A percentile compares a stretch with the other conserved stretches of the same genome.
These are phyloP conservation scores for Paratrypanosoma confusum DNA, from an alignment of 208 protist genomes.

Conservation along the genomic window DNA sequence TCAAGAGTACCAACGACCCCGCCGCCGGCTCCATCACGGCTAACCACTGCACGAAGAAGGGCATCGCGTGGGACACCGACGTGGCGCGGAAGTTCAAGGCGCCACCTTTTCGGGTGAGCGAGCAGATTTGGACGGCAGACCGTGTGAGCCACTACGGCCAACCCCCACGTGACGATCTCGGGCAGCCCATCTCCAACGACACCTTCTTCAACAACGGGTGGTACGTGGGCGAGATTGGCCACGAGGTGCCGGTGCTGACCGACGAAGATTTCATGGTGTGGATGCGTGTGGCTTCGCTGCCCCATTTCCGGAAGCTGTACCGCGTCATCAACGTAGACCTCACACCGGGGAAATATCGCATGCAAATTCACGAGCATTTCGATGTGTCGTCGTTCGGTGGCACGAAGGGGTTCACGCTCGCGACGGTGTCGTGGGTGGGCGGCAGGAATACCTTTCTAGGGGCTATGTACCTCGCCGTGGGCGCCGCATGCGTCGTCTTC, in stretches of 20 bases:
- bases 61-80: slow-evolving; percentile 93
- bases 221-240: slow-evolving; percentile 73
- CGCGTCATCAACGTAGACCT: slow-evolving; percentile 83
- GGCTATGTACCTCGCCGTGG: slow-evolving; percentile 89
- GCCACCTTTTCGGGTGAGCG: slow-evolving; percentile 18
- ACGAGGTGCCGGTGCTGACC: slow-evolving; percentile 68
- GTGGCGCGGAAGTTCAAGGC: slow-evolving; percentile 75
- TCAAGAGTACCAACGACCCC: slow-evolving; percentile 39
- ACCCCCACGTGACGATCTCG: too few species aligned
- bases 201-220: slow-evolving; percentile 72
- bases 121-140: slow-evolving; percentile 3
- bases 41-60: slow-evolving; percentile 72
- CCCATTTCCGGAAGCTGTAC: slow-evolving; percentile 97
- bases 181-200: slow-evolving; percentile 30
- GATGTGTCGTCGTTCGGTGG: slow-evolving; percentile 86
- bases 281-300: slow-evolving; percentile 93
- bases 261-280: slow-evolving; percentile 98
- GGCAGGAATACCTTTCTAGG: slow-evolving; percentile 93
- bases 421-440: slow-evolving; percentile 91
- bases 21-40: slow-evolving; percentile 4
- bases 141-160: not conserved
- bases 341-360: slow-evolving; percentile 70
- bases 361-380: slow-evolving; percentile 88
- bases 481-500: slow-evolving; percentile 69
- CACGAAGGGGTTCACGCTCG: slow-evolving; percentile 91